Conservation (phyloP, 2,329 filamentous ascomycete species). For the Aspergillus japonicus region DNA sequence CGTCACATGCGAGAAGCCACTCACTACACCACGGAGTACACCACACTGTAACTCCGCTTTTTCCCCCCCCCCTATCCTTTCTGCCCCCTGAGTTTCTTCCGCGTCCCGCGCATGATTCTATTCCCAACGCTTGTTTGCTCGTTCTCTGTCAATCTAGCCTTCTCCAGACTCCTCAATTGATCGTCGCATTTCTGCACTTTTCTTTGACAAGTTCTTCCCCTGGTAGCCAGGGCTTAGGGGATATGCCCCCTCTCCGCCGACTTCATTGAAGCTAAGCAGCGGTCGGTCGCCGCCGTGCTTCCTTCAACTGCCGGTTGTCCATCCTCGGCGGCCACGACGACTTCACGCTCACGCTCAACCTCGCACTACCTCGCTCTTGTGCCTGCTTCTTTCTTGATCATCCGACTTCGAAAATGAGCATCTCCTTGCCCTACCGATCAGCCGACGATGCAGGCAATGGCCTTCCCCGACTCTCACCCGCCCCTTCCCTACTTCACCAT, state of each 20-base stretch:
- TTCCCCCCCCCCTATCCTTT: neutral
- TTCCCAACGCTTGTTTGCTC: neutral
- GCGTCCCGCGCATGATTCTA: neutral
- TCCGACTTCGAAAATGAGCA: constrained; percentile 32
- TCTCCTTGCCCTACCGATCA: constrained; percentile 40
- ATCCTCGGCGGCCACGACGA: constrained; percentile 9
- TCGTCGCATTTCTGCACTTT: neutral
- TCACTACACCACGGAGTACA: too few species aligned
- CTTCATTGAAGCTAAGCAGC: neutral
- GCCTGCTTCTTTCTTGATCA: neutral
- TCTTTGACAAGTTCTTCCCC: neutral
- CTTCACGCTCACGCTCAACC: neutral
- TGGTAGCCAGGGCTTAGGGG: neutral
- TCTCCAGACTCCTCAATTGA: neutral
- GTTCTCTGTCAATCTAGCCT: too few species aligned
- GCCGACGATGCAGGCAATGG: constrained; percentile 48
- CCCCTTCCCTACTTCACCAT: constrained; percentile 54
- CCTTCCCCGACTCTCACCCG: constrained; percentile 59
- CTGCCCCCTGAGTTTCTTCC: neutral
- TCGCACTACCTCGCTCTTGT: constrained; percentile 7
- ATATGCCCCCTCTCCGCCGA: neutral
- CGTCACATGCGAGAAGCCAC: neutral
- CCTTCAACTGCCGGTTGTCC: constrained; percentile 15
- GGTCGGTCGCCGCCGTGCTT: neutral
- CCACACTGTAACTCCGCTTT: neutral